Evolutionary conservation across 352 stramenopile genomes (phyloP).

Genomic region (Lagenidium giganteum): DNA sequence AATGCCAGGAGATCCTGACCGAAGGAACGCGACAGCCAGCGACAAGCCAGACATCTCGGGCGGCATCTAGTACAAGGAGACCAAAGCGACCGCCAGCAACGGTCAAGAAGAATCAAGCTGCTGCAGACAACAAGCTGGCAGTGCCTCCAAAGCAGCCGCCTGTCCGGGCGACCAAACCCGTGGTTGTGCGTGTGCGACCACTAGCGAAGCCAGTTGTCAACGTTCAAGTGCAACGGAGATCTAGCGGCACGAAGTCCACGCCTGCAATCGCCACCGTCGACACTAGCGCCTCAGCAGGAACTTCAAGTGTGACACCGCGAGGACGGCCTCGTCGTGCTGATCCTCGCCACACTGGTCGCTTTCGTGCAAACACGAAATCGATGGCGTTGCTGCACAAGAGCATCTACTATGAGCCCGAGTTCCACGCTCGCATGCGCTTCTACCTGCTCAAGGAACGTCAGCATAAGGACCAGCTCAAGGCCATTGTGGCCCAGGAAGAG

Average conservation of each 20-base stretch:
- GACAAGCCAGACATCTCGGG: background rate
- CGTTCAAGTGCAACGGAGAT: too few relatives aligned
- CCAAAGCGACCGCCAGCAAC: too few relatives aligned
- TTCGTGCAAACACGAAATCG: constrained; percentile 23
- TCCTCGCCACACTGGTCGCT: too few relatives aligned
- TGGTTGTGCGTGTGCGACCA: too few relatives aligned
- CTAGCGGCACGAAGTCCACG: too few relatives aligned
- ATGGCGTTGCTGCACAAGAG: constrained; percentile 36
- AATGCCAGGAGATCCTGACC: constrained; percentile 3
- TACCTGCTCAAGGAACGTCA: constrained; percentile 31
- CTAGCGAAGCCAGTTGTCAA: too few relatives aligned
- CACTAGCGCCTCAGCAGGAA: background rate
- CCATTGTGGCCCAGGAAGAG: constrained; percentile 25
- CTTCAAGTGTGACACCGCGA: background rate
- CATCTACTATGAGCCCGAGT: constrained; percentile 48
- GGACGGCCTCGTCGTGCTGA: too few relatives aligned
- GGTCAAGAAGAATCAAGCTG: too few relatives aligned
- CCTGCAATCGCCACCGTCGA: too few relatives aligned
- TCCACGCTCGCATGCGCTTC: constrained; percentile 52
- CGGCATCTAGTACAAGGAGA: too few relatives aligned
- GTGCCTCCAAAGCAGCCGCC: too few relatives aligned
- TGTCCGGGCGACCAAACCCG: too few relatives aligned
- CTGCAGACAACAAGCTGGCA: background rate
- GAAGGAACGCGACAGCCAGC: background rate
- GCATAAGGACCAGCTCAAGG: constrained; percentile 43